Evolutionary conservation across 2,329 filamentous ascomycete genomes (phyloP), one percentile per base, ranked within the genome.

Genomic region (Epichloe hybrida): DNA sequence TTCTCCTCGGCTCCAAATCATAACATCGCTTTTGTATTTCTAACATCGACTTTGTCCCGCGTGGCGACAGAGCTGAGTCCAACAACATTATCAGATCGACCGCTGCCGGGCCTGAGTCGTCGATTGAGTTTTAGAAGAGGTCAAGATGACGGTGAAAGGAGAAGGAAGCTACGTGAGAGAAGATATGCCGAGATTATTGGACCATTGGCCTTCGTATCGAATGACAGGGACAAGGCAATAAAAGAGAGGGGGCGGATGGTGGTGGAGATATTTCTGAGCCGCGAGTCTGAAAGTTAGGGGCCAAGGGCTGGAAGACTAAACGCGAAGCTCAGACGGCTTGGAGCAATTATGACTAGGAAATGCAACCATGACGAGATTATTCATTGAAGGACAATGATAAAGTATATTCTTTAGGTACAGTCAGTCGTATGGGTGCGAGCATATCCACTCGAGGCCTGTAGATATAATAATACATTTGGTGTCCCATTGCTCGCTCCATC

Each of bases 21-120:
- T 67, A 93, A 88, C 62, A 90, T 95, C 50, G 85, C 86, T 0
- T 95, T 96, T 61, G 86, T 95, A 2, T 89, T 96, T 56, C 70
- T 96, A 15, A 88, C 84, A 0, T 82, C 86, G 8, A 90, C 89
- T 67, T 73, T 96, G 1, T 68, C 73, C 2, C 71, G 73, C 4
- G 67, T 79, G 1, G 69, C 73, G 2, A 63, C 68, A 0, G 77
- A 81, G 50, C 64, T 81, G 5, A 65, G 64, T 61, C 40, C 74
- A 58, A 23, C 46, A 59, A 72, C 53, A 53, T 61, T 52, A 53
- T 61, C 39, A 46, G 73, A 54, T 55, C 57, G 53, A 43, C 57
- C 57, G 41, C 41, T 56, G 27, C 48, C 62, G 1, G 57, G 69
- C 0, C 63, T 72, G 4, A 67, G 67, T 11, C 69, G 72, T 15